Base-by-base conservation (phyloP, 805 yeast genomes). In the Scheffersomyces lignosus region DNA sequence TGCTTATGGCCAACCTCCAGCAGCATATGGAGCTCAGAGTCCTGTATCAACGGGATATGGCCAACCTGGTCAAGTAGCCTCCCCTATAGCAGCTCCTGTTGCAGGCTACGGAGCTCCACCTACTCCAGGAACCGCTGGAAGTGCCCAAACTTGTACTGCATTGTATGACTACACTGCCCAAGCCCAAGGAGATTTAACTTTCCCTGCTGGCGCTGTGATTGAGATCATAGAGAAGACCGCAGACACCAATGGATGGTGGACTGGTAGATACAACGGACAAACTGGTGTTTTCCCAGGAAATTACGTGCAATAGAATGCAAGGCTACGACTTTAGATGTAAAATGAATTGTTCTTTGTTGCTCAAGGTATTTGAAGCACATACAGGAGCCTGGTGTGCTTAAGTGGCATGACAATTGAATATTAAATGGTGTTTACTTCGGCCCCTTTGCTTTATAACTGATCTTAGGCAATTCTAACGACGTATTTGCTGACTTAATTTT, bases 171-270 rank as follows among this genome's bases (percentile, higher is more conserved):
- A 87, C 62, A 67, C 83, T 6, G 96, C 98, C 0, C 97, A 89
- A 62, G 93, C 96, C 0, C 86, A 77, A 22, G 98, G 98, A 15
- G 99, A 93, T 57, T 72, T 93, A 54, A 64, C 85, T 14, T 87
- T 93, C 68, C 74, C 81, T 23, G 96, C 96, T 0, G 99, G 98
- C 15, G 84, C 90, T 15, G 75, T 80, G 20, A 90, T 93, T 47
- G 86, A 87, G 50, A 73, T 93, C 41, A 78, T 89, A 3, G 86
- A 88, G 56, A 81, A 87, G 54, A 84, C 96, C 1, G 71, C 78
- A 0, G 96, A 89, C 58, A 75, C 81, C 36, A 88, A 87, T 52
- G 99, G 96, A 4, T 93, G 99, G 99, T 93, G 99, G 99, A 88
- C 96, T 0, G 99, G 99, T 10, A 66, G 73, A 27, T 67, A 76